Percentiles rank a stretch among this genome's conserved stretches.
Conservation (phyloP, 257 asterid genomes). For the Solanum arcanum region DNA sequence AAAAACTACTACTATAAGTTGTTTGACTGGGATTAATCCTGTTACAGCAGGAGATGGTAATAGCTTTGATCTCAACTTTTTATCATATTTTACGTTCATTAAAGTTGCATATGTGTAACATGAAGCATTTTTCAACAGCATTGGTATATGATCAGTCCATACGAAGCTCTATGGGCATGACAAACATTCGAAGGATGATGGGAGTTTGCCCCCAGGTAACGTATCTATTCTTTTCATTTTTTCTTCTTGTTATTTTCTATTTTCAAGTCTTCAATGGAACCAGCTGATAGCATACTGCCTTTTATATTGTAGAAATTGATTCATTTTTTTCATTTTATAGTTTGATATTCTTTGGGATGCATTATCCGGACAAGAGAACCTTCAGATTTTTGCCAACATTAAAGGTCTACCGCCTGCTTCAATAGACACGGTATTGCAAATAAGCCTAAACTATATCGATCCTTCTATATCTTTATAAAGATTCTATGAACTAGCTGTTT, state of each 20-base stretch:
- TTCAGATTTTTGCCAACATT: slow-evolving; percentile 68
- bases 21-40: slow-evolving; percentile 89
- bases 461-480: not conserved
- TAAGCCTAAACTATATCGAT: not conserved
- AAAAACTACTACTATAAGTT: slow-evolving; percentile 76
- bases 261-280: not conserved
- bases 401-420: slow-evolving; percentile 67
- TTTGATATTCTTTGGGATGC: slow-evolving; percentile 93
- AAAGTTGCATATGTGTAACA: not conserved
- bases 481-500: not conserved
- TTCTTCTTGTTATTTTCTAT: not conserved
- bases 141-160: slow-evolving; percentile 70
- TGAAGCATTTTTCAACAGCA: slow-evolving; percentile 37
- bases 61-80: not conserved
- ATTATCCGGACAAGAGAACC: slow-evolving; percentile 81
- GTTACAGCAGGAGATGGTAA: slow-evolving; percentile 92
- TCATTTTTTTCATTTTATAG: slow-evolving; percentile 18
- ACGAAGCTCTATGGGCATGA: slow-evolving; percentile 69
- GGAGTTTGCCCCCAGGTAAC: slow-evolving; percentile 94
- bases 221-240: not conserved
- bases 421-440: slow-evolving; percentile 30
- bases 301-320: not conserved
- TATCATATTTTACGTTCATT: not conserved
- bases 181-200: slow-evolving; percentile 68
- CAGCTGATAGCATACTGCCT: not conserved